phyloP scores from a whole-genome alignment of 1,284 basidiomycete genomes.

The Cystobasidium pallidum region DNA sequence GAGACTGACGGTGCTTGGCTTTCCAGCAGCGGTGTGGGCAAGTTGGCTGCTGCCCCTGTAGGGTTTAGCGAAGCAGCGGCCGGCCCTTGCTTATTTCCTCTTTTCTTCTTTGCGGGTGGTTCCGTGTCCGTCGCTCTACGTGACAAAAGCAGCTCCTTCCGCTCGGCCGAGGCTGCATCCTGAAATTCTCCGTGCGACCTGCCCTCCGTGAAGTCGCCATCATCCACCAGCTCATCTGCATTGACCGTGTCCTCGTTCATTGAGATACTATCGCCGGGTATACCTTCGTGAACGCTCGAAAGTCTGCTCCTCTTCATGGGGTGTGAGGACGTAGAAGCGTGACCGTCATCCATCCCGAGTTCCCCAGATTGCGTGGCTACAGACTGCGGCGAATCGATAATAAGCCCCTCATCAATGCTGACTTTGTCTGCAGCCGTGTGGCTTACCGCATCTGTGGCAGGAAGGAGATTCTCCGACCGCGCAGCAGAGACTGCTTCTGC shows the following conservation, averaged over 20 bases:
- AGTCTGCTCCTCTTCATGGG: conserved; percentile 7
- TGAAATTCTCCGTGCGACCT: conserved; percentile 30
- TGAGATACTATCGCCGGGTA: conserved; percentile 5
- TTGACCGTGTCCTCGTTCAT: neutral
- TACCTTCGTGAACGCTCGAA: neutral
- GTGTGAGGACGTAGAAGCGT: neutral
- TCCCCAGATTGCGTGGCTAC: neutral
- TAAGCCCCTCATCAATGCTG: neutral
- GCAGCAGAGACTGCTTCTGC: neutral
- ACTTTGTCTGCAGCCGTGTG: too few species aligned
- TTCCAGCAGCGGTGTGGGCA: too few species aligned
- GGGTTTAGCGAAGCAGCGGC: neutral
- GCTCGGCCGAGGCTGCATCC: conserved; percentile 8
- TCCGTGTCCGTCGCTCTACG: conserved; percentile 14
- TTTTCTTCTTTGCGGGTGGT: conserved; percentile 1
- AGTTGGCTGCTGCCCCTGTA: too few species aligned
- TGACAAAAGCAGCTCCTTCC: conserved; percentile 15
- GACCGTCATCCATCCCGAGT: neutral
- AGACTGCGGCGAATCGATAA: neutral
- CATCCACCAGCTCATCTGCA: conserved; percentile 3
- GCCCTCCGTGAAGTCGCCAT: conserved; percentile 11
- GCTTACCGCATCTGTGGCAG: neutral
- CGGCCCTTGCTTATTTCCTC: too few species aligned
- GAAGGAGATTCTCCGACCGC: neutral
- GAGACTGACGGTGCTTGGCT: too few species aligned